phyloP scores from a whole-genome alignment of 73 alveolate genomes.

The Loxodes magnus region DNA sequence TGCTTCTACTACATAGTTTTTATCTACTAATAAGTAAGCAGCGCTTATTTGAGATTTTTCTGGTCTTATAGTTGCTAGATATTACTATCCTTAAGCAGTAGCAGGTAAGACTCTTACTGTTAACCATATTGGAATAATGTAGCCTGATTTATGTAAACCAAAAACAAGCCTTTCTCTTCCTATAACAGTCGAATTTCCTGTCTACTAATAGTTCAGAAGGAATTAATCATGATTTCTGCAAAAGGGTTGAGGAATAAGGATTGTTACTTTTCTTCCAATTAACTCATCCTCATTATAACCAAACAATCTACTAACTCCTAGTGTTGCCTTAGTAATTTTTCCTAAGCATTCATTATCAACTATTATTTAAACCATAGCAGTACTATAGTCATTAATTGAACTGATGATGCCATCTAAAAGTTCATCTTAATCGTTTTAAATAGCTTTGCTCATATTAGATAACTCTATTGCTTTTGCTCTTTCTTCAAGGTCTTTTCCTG shows the following conservation, averaged over 20 bases:
- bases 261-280: constrained; percentile 8
- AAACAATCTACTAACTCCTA: too few relatives aligned
- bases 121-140: constrained; percentile 5
- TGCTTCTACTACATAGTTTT: too few relatives aligned
- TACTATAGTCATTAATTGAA: too few relatives aligned
- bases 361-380: too few relatives aligned
- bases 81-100: constrained; percentile 7
- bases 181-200: constrained; percentile 3
- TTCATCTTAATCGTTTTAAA: too few relatives aligned
- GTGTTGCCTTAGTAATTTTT: not conserved
- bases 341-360: constrained; percentile 16
- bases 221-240: not conserved
- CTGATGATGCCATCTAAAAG: too few relatives aligned
- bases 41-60: too few relatives aligned
- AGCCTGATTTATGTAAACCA: constrained; percentile 14
- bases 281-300: constrained; percentile 21
- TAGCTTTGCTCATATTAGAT: too few relatives aligned
- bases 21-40: too few relatives aligned
- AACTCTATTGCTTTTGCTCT: too few relatives aligned
- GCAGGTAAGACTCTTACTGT: constrained; percentile 4
- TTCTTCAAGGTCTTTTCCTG: too few relatives aligned
- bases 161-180: constrained; percentile 6
- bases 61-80: too few relatives aligned
- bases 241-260: constrained; percentile 13
- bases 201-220: constrained; percentile 9